Conservation (phyloP, 768 basidiomycete genomes). For the Boletus edulis region DNA sequence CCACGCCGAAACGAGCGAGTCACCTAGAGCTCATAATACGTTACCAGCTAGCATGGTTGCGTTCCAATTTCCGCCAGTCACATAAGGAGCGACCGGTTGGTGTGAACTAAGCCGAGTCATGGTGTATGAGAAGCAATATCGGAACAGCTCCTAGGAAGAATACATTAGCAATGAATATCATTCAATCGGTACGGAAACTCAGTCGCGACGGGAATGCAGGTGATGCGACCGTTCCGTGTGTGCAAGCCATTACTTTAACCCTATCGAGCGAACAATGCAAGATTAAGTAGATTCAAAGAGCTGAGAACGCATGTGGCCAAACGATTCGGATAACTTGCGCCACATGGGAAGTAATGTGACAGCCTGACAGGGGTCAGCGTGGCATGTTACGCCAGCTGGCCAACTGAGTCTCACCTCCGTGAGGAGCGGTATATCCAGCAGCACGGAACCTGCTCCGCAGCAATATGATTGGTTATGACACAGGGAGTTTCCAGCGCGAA, state of each 20-base stretch:
- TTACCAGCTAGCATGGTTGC: background rate
- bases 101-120: slow-evolving; percentile 7
- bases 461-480: background rate
- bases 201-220: slow-evolving; percentile 11
- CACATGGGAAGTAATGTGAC: slow-evolving; percentile 6
- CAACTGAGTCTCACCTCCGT: slow-evolving; percentile 2
- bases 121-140: background rate
- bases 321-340: slow-evolving; percentile 5
- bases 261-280: slow-evolving; percentile 22
- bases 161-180: slow-evolving; percentile 7
- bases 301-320: background rate
- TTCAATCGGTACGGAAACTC: slow-evolving; percentile 5
- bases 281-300: slow-evolving; percentile 18
- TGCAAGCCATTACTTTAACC: slow-evolving; percentile 20
- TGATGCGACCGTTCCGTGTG: slow-evolving; percentile 6
- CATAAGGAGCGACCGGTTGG: slow-evolving; percentile 3
- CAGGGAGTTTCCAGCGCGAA: background rate
- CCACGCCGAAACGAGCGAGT: background rate
- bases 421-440: slow-evolving; percentile 2
- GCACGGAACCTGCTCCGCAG: slow-evolving; percentile 9
- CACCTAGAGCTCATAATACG: background rate
- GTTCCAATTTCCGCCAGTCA: slow-evolving; percentile 1
- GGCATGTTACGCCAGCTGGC: slow-evolving; percentile 7
- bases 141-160: background rate
- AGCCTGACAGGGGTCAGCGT: slow-evolving; percentile 3